Base-by-base conservation (phyloP, 768 basidiomycete genomes). In the Tricholoma hemisulphureum region DNA sequence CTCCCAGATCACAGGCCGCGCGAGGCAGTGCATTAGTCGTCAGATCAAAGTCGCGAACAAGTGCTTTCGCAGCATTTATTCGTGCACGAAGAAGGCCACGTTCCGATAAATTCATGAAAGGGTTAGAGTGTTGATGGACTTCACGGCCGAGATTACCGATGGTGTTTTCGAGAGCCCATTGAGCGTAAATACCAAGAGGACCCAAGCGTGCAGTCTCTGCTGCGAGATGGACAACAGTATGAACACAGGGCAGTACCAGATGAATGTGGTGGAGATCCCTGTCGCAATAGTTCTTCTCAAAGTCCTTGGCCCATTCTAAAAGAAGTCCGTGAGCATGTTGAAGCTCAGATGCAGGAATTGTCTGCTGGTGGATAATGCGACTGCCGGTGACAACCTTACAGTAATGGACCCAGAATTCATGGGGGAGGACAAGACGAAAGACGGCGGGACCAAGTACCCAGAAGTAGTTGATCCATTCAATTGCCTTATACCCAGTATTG, bases 121-220 rank as follows among this genome's bases (percentile, higher is more conserved):
- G 61, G 32, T 53, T 60, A 1, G 60, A 66, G 4, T 41, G 51
- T 46, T 63, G 63, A n/a, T 45, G 16, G 7, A 65, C 51, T 31
- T 63, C 56, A 18, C 37, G 11, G 37, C 37, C n/a, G 8, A 39
- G 37, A 39, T 39, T 18, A 3, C 59, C 60, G 51, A 62, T 64
- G 8, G 37, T 49, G 6, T 53, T 13, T 48, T 63, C 61, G 51
- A 65, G 60, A 2, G 60, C 61, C 46, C 50, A 65, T 28, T 65
- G 59, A n/a, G 68, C 59, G 16, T 53, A 63, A 2, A 35, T 43
- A 6, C 49, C 55, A 1, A 53, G 61, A 28, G 68, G 67, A 0
- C 74, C 73, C 37, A 39, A 39, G 37, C n/a, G 11, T 4, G n/a
- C 37, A 39, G 37, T 39, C 18, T 39, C 37, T 39, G 37, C 9